Evolutionary conservation across 2,329 filamentous ascomycete species (phyloP), one percentile per base, ranked within the genome.

Genomic region (Colletotrichum sp.): DNA sequence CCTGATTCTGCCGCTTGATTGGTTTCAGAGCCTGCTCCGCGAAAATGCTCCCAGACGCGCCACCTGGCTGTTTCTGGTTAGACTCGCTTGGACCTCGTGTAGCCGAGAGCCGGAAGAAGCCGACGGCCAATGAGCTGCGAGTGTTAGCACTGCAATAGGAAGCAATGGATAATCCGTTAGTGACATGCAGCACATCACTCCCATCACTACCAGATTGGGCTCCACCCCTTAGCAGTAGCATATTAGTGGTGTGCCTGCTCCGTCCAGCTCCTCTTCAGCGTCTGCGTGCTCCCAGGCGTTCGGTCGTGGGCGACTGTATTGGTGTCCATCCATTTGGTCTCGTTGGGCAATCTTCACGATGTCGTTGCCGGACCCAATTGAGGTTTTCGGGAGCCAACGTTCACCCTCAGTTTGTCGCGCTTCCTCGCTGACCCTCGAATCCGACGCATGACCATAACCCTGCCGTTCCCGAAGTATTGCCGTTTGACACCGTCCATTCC

Each of bases 11-110:
- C 28, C 57, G 52, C 74, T 71, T 59, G 48, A 67, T 60, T 76
- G 74, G 71, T 76, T 76, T 76, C 74, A 75, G 59, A 43, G 70
- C 64, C 34, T 48, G 15, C n/a, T 39, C n/a, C 34, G 13, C 26
- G 32, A 26, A 52, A 61, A 30, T 74, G 28, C 18, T 69, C 72
- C 57, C 24, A 52, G 39, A 67, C 52, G 43, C 24, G 60, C 52
- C 36, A 34, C 52, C 55, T 65, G 61, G 52, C 74, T 36, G 24
- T 39, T 70, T 71, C 6, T 10, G 61, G 72, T 16, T 76, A 76
- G 74, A 5, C 18, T n/a, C 8, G 3, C 34, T 15, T n/a, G 52
- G 36, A 36, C 66, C 32, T 39, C 24, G 61, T 55, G n/a, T 39
- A 48, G 26, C 52, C 60, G 21, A 26, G 15, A 30, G 30, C 52